phyloP scores from a whole-genome alignment of 805 yeast species.

The Suhomyces sp. region DNA sequence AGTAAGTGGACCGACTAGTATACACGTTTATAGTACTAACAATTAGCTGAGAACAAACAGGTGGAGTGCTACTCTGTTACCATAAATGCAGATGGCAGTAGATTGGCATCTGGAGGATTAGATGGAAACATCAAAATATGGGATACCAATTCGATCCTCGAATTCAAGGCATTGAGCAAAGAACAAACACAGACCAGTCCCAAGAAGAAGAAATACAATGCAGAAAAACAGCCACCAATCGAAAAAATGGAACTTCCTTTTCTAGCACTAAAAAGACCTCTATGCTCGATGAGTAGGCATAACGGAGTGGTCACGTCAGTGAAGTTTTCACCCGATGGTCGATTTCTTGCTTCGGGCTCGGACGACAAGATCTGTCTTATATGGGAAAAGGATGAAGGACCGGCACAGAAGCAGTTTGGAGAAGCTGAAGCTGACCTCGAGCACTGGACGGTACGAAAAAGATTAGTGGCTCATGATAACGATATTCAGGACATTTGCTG shows the following conservation, averaged over 20 bases:
- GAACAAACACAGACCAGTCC: not conserved
- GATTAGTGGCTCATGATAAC: slow-evolving; percentile 94
- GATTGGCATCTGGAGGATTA: slow-evolving; percentile 91
- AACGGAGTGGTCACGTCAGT: slow-evolving; percentile 96
- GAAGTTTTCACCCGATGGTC: slow-evolving; percentile 86
- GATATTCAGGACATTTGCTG: slow-evolving; percentile 97
- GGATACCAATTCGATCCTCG: slow-evolving; percentile 59
- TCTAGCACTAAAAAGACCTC: slow-evolving; percentile 44
- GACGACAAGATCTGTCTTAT: slow-evolving; percentile 89
- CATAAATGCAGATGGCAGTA: slow-evolving; percentile 74
- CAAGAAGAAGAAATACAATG: slow-evolving; percentile 5
- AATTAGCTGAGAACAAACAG: slow-evolving; percentile 67
- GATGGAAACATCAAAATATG: slow-evolving; percentile 90
- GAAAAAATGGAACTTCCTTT: slow-evolving; percentile 15
- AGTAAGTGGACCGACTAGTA: slow-evolving; percentile 26
- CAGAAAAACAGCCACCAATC: slow-evolving; percentile 8
- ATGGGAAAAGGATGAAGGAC: slow-evolving; percentile 85
- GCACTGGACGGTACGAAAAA: slow-evolving; percentile 90
- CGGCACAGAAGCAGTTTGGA: slow-evolving; percentile 63
- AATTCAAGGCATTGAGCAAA: slow-evolving; percentile 26
- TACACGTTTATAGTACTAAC: slow-evolving; percentile 16
- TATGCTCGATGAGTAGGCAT: slow-evolving; percentile 91
- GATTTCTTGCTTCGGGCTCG: slow-evolving; percentile 90
- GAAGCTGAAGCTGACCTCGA: slow-evolving; percentile 69
- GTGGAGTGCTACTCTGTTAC: slow-evolving; percentile 84